Evolutionary conservation across 257 asterid species (phyloP), one percentile per base, ranked within the genome.

Genomic region (Verbena officinalis): DNA sequence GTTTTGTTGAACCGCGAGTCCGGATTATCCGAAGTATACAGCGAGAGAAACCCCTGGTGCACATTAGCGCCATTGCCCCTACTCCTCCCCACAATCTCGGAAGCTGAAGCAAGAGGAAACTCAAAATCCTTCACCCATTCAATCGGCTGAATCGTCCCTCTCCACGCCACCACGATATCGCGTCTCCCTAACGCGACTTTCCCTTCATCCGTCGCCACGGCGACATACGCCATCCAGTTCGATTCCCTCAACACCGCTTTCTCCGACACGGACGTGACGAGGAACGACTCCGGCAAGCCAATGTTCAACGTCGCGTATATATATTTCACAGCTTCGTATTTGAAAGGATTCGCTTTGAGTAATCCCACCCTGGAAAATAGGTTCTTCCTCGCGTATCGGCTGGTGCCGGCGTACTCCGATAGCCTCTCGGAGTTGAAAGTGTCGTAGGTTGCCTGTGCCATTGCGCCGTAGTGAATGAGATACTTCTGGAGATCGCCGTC

Each of bases 161-260:
- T 84, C 91, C 95, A 81, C 0, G 86, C 82, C 49, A 84, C 56
- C 75, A 86, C n/a, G 17, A 86, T 83, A 45, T 84, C 91, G 60
- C 95, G 72, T 59, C 91, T 73, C 45, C 95, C 95, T 17, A 84
- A 61, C 7, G 83, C 84, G 1, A 6, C 4, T 68, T 72, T 76
- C 58, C 91, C 91, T 64, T 86, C 84, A 34, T 86, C 82, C 3
- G 86, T 84, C 13, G 91, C 84, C 21, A 81, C 91, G 12, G 87
- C 89, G 0, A 86, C 82, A 49, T 62, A 84, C n/a, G 86, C 91
- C 13, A 72, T 75, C 86, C 86, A 86, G 20, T 86, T 84, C 0
- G 85, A 75, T 17, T 81, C 81, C 58, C 52, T 53, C 64, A 48
- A 60, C 67, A 59, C 56, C 4, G 81, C 40, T 3, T 75, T 72